Conservation (phyloP, 805 yeast genomes). For the Henningerozyma blattae region DNA sequence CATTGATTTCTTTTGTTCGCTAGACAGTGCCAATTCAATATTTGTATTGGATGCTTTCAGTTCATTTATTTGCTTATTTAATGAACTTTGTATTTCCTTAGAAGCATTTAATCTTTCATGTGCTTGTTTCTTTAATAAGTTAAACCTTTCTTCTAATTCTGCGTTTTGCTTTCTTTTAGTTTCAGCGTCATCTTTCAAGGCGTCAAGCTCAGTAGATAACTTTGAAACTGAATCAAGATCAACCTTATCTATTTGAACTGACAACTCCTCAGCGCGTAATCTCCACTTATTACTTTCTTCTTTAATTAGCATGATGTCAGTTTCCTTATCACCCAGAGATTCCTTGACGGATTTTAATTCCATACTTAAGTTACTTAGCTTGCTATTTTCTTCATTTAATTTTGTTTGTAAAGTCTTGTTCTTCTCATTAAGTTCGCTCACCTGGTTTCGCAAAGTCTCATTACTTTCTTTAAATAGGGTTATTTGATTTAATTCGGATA, state of each 20-base stretch:
- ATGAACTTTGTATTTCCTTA: conserved; percentile 24
- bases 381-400: too few species aligned
- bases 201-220: too few species aligned
- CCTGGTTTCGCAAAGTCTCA: too few species aligned
- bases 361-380: too few species aligned
- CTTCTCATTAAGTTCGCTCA: too few species aligned
- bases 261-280: conserved; percentile 9
- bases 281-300: background rate
- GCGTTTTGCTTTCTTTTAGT: conserved; percentile 17
- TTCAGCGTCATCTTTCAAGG: conserved; percentile 14
- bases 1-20: conserved; percentile 3
- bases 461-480: too few species aligned
- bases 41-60: conserved; percentile 25
- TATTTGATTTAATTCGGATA: too few species aligned
- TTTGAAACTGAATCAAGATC: too few species aligned
- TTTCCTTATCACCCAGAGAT: background rate
- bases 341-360: too few species aligned
- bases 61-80: conserved; percentile 27
- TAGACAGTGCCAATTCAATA: conserved; percentile 17
- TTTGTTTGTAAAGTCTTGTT: too few species aligned
- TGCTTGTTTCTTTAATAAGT: conserved; percentile 23
- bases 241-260: background rate
- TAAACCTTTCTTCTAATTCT: conserved; percentile 23
- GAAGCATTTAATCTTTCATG: conserved; percentile 24
- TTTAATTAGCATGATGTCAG: conserved; percentile 1